Base-by-base conservation (phyloP, 768 basidiomycete genomes). In the Podaxis rugospora region DNA sequence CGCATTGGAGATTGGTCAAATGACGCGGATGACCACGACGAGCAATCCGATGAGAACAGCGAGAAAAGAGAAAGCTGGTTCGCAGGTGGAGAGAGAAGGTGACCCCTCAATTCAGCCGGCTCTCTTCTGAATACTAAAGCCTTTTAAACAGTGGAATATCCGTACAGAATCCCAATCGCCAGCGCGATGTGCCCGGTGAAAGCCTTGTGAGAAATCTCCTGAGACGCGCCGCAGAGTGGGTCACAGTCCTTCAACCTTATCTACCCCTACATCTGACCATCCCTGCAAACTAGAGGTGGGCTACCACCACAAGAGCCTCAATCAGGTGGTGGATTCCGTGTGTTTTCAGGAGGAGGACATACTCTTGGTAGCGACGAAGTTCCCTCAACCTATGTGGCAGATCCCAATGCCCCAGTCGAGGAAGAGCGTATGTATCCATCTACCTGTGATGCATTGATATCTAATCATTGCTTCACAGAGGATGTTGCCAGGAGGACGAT, bases 81-180 rank as follows among this genome's bases (percentile, higher is more conserved):
- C 72, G 89, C 96, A 2, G 96, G 96, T n/a, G 96, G 96, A 0
- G 96, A 96, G 71, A 79, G 92, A 69, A 95, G 93, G 95, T 92
- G 36, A 35, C 70, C 54, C 25, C 4, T 47, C 7, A 47, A 32
- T 9, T 44, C 36, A 10, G 46, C 52, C 14, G 18, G 14, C 6
- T 18, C 11, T 53, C 37, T 32, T 47, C 35, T 21, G 57, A 57
- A 5, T 21, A 39, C 40, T 32, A 39, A 16, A 40, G 40, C 28
- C 23, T 58, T 4, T 58, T 4, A 57, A 28, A 51, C 69, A 98
- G 95, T 71, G 96, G 95, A 1, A 80, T 99, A 50, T 90, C 88
- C 1, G 81, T 98, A 1, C 84, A 96, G 74, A 94, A 93, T 69
- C 96, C 96, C 1, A 84, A 90, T 66, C 70, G 76, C 51, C 76